These are phyloP conservation scores for Paraphoma sp. DNA, from an alignment of 2,329 filamentous ascomycete genomes.

Conservation along the genomic window DNA sequence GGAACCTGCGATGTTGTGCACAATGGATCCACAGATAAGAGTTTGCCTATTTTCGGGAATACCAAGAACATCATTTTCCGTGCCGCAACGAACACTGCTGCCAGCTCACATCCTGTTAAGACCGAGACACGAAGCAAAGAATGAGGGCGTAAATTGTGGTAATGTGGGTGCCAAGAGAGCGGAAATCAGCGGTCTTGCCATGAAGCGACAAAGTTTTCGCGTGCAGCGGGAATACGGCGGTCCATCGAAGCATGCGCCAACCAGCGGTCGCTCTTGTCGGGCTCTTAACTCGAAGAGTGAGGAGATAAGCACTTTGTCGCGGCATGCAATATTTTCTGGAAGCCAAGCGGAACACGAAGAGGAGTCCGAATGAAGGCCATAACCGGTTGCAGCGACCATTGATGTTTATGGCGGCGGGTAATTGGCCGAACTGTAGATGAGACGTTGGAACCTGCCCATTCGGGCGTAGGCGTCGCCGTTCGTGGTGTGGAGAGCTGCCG, in stretches of 20 bases:
- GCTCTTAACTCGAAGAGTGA: conserved; percentile 3
- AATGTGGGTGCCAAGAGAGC: conserved; percentile 7
- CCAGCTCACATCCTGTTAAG: too few relatives aligned
- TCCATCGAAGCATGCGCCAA: conserved; percentile 4
- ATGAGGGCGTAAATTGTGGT: too few relatives aligned
- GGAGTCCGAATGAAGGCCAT: not conserved
- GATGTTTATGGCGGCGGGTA: not conserved
- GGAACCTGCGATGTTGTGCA: not conserved
- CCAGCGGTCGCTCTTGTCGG: conserved; percentile 1
- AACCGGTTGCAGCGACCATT: not conserved
- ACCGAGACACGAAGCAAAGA: too few relatives aligned
- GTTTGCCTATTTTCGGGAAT: not conserved
- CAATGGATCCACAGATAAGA: not conserved
- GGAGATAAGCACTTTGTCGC: conserved; percentile 22
- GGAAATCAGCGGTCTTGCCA: conserved; percentile 11
- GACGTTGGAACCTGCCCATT: conserved; percentile 23
- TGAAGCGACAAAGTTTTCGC: not conserved
- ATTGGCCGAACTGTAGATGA: conserved; percentile 3
- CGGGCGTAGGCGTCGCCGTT: conserved; percentile 12
- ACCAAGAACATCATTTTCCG: not conserved
- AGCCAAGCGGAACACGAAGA: conserved; percentile 12
- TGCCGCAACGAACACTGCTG: too few relatives aligned
- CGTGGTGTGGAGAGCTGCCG: conserved; percentile 13
- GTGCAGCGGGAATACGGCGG: not conserved
- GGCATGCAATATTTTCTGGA: conserved; percentile 19